phyloP scores from a whole-genome alignment of 345 rosid genomes.

The Litchi chinensis region DNA sequence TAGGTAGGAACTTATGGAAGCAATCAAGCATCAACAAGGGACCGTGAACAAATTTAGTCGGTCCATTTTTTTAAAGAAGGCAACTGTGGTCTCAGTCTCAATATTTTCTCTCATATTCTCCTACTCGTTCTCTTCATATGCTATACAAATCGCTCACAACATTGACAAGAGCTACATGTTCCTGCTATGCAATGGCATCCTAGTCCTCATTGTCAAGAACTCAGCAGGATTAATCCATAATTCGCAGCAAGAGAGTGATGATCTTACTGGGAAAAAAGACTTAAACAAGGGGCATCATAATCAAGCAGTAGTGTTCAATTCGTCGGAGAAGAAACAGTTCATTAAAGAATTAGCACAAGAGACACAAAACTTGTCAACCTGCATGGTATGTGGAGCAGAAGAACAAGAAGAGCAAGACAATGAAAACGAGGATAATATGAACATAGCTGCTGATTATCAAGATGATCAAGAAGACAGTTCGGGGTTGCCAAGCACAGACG shows the following conservation, averaged over 20 bases:
- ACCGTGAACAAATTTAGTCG: background rate
- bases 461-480: constrained; percentile 21
- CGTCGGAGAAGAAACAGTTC: constrained; percentile 20
- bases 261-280: constrained; percentile 9
- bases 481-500: constrained; percentile 51
- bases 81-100: constrained; percentile 35
- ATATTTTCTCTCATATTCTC: constrained; percentile 44
- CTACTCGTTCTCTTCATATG: constrained; percentile 25
- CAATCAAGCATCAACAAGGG: background rate
- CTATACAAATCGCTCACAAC: constrained; percentile 19
- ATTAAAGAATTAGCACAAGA: constrained; percentile 18
- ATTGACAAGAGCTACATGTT: constrained; percentile 66
- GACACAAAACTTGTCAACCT: background rate
- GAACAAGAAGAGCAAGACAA: constrained; percentile 22
- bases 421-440: constrained; percentile 12
- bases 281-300: constrained; percentile 3
- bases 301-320: constrained; percentile 14
- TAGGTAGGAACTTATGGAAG: constrained; percentile 26
- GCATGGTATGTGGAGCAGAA: constrained; percentile 8
- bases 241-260: constrained; percentile 16
- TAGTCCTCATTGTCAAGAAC: constrained; percentile 46
- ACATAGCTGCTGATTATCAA: constrained; percentile 7
- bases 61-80: constrained; percentile 5
- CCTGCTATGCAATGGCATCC: constrained; percentile 71
- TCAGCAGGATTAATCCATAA: constrained; percentile 44